Percentiles rank a stretch among this genome's conserved stretches.
Conservation (phyloP, 768 basidiomycete genomes). For the Hygrocybe coccinea region DNA sequence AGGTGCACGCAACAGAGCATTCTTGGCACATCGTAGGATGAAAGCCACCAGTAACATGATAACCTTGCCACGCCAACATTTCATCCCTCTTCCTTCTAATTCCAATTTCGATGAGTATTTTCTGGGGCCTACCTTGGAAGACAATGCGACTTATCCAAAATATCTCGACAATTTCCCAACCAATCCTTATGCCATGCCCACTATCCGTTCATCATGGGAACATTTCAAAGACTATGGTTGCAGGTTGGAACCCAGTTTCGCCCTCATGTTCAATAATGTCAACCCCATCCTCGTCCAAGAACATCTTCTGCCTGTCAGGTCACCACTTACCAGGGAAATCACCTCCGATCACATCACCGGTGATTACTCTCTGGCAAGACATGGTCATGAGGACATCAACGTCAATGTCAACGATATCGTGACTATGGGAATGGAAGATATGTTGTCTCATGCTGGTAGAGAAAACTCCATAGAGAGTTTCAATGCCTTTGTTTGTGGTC, state of each 20-base stretch:
- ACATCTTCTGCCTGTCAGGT: background rate
- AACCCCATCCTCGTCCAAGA: background rate
- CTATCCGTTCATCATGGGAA: background rate
- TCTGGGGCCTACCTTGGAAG: background rate
- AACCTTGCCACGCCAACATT: conserved; percentile 3
- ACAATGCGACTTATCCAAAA: background rate
- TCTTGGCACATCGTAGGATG: too few species aligned
- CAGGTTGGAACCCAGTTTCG: background rate
- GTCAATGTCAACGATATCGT: background rate
- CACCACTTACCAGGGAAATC: background rate
- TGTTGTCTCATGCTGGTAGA: background rate
- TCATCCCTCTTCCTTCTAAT: background rate
- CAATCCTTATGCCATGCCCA: background rate
- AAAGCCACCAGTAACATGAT: conserved; percentile 9
- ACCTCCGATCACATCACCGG: background rate
- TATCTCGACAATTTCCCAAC: background rate
- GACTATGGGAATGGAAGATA: background rate
- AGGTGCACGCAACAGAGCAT: too few species aligned
- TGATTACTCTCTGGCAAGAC: background rate
- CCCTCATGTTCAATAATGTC: background rate
- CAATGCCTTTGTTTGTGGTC: background rate
- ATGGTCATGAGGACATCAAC: background rate
- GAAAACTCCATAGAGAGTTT: background rate
- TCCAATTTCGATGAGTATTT: background rate
- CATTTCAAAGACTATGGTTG: background rate